Base-by-base conservation (phyloP, 1,284 basidiomycete species). In the Inonotus hispidus region DNA sequence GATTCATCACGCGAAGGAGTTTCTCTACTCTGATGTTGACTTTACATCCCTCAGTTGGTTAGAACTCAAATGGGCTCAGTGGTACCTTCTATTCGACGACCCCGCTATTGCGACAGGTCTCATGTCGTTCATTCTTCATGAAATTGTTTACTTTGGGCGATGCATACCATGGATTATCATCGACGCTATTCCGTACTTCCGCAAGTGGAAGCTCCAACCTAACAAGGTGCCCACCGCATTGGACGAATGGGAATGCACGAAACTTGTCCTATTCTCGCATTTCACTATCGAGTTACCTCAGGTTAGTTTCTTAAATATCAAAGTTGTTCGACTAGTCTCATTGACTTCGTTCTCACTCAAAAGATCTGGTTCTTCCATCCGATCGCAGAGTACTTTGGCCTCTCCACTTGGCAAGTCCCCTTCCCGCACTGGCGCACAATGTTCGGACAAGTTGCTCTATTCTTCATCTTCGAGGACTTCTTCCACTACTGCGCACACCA, bases 351-450 rank as follows among this genome's bases (percentile, higher is more conserved):
- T 19, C 23, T 29, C 39, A 29, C 70, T n/a, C n/a, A n/a, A n/a
- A n/a, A 98, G 87, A 98, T 98, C 70, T 95, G 92, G 90, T 78
- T 93, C 54, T 98, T 99, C 87, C 95, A 99, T 75, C 96, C 95
- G 1, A 79, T 96, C 70, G 95, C 95, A 57, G 93, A 95, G 71
- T 77, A 81, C 65, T 83, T 98, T 68, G 95, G 93, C 69, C 92
- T 99, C 88, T 75, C 84, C 41, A 98, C 96, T 1, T 92, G 93
- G 78, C 87, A 93, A 65, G 90, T 99, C 1, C 96, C 96, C 1
- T 94, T 99, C 80, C 93, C 95, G 0, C 71, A 81, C 0, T 78
- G 81, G 74, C 77, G 79, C 66, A 79, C 81, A 37, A 90, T 95
- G 81, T 75, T 81, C 0, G 87, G 84, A 53, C 96, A 98, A 73